phyloP scores from a whole-genome alignment of 2,329 filamentous ascomycete genomes.

The Aureobasidium sp. region DNA sequence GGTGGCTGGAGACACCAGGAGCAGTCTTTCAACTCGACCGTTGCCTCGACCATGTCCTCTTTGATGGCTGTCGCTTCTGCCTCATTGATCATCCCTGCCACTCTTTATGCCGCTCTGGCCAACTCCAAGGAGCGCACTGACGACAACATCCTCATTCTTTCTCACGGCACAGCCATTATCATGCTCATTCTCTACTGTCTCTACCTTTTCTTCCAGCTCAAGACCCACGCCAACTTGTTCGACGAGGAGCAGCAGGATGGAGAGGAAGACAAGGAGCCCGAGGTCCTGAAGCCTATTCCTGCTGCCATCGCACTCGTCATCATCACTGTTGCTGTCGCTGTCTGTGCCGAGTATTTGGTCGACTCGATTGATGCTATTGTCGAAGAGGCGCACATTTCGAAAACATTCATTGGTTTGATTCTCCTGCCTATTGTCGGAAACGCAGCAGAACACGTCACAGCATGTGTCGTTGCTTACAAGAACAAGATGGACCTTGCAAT shows the following conservation, averaged over 20 bases:
- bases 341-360: conserved; percentile 50
- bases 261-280: conserved; percentile 23
- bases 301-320: conserved; percentile 41
- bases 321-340: conserved; percentile 42
- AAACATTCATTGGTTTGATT: conserved; percentile 52
- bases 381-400: conserved; percentile 43
- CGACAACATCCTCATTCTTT: conserved; percentile 44
- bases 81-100: conserved; percentile 48
- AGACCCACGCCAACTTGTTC: conserved; percentile 43
- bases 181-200: conserved; percentile 47
- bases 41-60: conserved; percentile 68
- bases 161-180: conserved; percentile 48
- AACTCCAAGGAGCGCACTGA: conserved; percentile 33
- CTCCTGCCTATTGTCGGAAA: conserved; percentile 57
- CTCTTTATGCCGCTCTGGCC: conserved; percentile 42
- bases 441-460: conserved; percentile 59
- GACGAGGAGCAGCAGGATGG: conserved; percentile 31
- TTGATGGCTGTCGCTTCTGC: conserved; percentile 51
- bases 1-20: conserved; percentile 40
- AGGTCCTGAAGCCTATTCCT: conserved; percentile 40
- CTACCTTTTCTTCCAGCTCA: conserved; percentile 51
- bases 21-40: conserved; percentile 61
- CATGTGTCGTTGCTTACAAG: conserved; percentile 55
- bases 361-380: conserved; percentile 50
- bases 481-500: conserved; percentile 64